These are phyloP conservation scores for Trypanosoma cruzi DNA, from an alignment of 208 protist genomes.

Conservation along the genomic window DNA sequence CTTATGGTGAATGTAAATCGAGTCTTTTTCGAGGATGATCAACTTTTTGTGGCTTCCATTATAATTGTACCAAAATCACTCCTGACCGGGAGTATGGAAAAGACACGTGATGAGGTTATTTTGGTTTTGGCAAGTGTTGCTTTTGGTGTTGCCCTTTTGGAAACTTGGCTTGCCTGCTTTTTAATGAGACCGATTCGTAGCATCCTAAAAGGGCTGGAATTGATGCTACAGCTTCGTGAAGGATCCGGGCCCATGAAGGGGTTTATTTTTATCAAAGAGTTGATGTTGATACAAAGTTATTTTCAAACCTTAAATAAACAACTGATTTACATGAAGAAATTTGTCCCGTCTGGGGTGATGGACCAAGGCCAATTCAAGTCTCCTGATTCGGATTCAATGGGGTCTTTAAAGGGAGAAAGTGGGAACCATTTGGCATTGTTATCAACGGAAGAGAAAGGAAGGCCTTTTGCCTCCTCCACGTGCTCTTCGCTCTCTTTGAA, in stretches of 20 bases:
- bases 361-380: constrained; percentile 11
- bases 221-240: constrained; percentile 44
- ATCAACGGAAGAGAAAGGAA: neutral
- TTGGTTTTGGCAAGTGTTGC: constrained; percentile 2
- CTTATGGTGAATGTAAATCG: constrained; percentile 10
- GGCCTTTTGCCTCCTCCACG: too few species aligned
- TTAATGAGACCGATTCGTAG: constrained; percentile 43
- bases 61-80: neutral
- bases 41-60: constrained; percentile 5
- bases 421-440: neutral
- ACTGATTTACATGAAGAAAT: constrained; percentile 61
- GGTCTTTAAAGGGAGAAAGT: constrained; percentile 6
- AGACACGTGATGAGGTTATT: constrained; percentile 8
- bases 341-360: constrained; percentile 49
- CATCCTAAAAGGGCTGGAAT: constrained; percentile 33
- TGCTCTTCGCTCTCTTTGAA: neutral
- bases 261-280: constrained; percentile 33
- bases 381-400: neutral
- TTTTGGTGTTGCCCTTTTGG: constrained; percentile 10
- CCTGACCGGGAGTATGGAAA: neutral
- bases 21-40: neutral
- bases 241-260: constrained; percentile 32
- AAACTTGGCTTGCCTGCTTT: constrained; percentile 41
- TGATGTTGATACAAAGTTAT: constrained; percentile 50
- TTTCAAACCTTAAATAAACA: constrained; percentile 52